phyloP scores from a whole-genome alignment of 495 filamentous ascomycete genomes.

The Lophiostoma macrostomum region DNA sequence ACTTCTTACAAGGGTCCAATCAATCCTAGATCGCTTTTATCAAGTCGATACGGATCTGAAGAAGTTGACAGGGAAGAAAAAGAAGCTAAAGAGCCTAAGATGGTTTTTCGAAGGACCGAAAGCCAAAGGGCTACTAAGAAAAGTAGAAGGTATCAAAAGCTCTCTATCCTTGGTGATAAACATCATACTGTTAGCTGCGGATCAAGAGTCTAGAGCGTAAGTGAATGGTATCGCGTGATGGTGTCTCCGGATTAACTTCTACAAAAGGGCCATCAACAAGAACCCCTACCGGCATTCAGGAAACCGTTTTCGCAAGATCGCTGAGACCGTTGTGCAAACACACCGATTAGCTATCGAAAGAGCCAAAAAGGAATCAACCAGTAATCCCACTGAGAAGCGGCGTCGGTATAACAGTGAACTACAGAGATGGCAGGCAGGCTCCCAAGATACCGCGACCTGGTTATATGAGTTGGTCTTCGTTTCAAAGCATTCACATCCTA shows the following conservation, averaged over 20 bases:
- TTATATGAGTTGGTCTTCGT: background rate
- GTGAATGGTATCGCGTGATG: too few species aligned
- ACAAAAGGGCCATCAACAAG: background rate
- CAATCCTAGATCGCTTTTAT: background rate
- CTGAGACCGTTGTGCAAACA: constrained; percentile 4
- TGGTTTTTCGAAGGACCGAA: constrained; percentile 8
- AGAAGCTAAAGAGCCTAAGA: background rate
- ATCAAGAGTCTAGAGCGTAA: background rate
- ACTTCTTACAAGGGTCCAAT: background rate
- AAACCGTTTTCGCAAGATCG: constrained; percentile 4
- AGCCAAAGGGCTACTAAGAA: background rate
- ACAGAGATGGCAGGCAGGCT: constrained; percentile 5
- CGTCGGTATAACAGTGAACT: background rate
- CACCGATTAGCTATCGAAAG: background rate
- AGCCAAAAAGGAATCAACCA: background rate
- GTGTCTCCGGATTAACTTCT: background rate
- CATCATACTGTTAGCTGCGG: background rate
- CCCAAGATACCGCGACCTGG: constrained; percentile 4
- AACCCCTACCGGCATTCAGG: background rate
- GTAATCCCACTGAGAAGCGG: background rate
- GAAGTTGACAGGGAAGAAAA: background rate
- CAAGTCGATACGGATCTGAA: background rate
- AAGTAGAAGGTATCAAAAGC: constrained; percentile 6
- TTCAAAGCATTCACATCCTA: background rate
- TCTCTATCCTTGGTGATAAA: background rate